Conservation (phyloP, 441 rosid species). For the Francoa sonchifolia region DNA sequence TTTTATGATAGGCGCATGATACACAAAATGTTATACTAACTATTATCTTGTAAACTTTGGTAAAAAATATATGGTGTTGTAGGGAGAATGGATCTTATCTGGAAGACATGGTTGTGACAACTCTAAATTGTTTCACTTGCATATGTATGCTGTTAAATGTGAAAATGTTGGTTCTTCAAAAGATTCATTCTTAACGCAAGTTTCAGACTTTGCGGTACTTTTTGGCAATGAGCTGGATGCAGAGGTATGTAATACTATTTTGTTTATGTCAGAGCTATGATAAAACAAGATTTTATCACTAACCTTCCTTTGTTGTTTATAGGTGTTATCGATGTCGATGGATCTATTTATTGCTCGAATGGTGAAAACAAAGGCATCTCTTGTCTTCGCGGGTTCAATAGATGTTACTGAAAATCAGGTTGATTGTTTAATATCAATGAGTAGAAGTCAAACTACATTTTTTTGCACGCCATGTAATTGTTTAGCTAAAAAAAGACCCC, state of each 20-base stretch:
- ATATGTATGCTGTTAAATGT: constrained; percentile 70
- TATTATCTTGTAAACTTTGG: background rate
- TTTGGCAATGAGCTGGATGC: constrained; percentile 99
- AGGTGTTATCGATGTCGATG: constrained; percentile 99
- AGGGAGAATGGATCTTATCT: constrained; percentile 98
- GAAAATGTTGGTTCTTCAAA: constrained; percentile 56
- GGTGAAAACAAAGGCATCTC: constrained; percentile 95
- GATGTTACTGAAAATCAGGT: constrained; percentile 80
- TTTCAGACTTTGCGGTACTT: constrained; percentile 83
- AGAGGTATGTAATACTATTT: constrained; percentile 61
- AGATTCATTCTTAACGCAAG: constrained; percentile 83
- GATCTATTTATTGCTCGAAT: constrained; percentile 99
- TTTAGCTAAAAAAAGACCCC: constrained; percentile 3
- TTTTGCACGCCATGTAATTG: too few relatives aligned
- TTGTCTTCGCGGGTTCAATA: constrained; percentile 70
- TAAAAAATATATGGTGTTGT: constrained; percentile 18
- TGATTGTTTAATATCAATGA: constrained; percentile 10
- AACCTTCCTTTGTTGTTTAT: constrained; percentile 10
- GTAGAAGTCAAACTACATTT: background rate
- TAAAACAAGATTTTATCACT: constrained; percentile 4
- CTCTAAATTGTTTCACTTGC: constrained; percentile 49
- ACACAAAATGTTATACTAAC: background rate
- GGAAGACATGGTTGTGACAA: constrained; percentile 50
- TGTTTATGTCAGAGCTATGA: constrained; percentile 6
- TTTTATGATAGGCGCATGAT: constrained; percentile 4